phyloP scores from a whole-genome alignment of 441 rosid species.

The Geranium incanum region DNA sequence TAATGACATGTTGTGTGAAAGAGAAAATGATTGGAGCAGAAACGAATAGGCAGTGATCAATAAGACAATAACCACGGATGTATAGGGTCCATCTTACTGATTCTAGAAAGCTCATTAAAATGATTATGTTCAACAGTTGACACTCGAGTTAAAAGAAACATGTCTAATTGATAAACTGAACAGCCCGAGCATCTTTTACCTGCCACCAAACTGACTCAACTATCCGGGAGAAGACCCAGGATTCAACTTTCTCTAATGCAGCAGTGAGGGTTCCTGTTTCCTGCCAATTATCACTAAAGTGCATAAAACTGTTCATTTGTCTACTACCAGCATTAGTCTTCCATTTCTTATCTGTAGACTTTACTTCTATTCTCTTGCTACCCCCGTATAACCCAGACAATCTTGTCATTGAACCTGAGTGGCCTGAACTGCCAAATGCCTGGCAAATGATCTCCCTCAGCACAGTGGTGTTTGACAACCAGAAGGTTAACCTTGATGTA shows the following conservation, averaged over 20 bases:
- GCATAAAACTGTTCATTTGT: constrained; percentile 22
- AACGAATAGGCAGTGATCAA: background rate
- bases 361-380: constrained; percentile 32
- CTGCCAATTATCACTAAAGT: constrained; percentile 45
- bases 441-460: constrained; percentile 59
- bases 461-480: constrained; percentile 80
- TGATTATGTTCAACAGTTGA: background rate
- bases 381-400: constrained; percentile 36
- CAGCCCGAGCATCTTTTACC: constrained; percentile 31
- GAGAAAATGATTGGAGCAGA: background rate
- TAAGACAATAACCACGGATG: background rate
- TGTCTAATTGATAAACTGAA: background rate
- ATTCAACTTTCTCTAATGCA: constrained; percentile 76
- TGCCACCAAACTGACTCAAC: constrained; percentile 99
- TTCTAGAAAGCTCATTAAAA: background rate
- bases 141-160: background rate
- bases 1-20: background rate
- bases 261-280: constrained; percentile 45
- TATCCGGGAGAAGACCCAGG: constrained; percentile 85
- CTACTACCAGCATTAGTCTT: constrained; percentile 29
- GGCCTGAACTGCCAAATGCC: constrained; percentile 31
- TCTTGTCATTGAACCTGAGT: constrained; percentile 34
- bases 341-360: constrained; percentile 23
- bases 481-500: constrained; percentile 73
- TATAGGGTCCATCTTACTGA: background rate